Evolutionary conservation across 2,329 filamentous ascomycete species (phyloP).

Genomic region (Chaetoscypha palmicola): DNA sequence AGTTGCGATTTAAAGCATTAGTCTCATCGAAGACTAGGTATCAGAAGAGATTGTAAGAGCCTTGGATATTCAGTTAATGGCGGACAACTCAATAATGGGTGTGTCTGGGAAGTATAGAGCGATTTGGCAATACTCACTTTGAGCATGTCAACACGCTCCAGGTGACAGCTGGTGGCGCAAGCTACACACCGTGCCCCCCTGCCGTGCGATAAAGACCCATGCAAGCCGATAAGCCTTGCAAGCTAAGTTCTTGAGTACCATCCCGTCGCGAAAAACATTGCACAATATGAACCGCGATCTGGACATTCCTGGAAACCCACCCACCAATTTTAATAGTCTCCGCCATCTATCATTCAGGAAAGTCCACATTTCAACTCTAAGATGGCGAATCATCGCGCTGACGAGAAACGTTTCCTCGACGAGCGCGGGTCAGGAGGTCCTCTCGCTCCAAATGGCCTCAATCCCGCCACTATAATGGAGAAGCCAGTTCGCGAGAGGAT

Average conservation of each 20-base stretch:
- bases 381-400: slow-evolving; percentile 59
- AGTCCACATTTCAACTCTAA: neutral
- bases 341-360: neutral
- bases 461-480: slow-evolving; percentile 92
- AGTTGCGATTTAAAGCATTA: too few species aligned
- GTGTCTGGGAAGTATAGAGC: too few species aligned
- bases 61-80: neutral
- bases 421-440: slow-evolving; percentile 74
- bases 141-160: neutral
- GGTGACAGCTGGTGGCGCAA: neutral
- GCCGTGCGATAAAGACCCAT: neutral
- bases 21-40: neutral
- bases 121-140: neutral
- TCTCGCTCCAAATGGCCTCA: slow-evolving; percentile 78
- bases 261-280: neutral
- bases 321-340: neutral
- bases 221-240: neutral
- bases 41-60: too few species aligned
- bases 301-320: neutral
- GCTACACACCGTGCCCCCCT: neutral
- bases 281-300: neutral
- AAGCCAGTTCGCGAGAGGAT: slow-evolving; percentile 94
- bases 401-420: slow-evolving; percentile 77
- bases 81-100: too few species aligned
- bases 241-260: neutral